phyloP scores from a whole-genome alignment of 179 eudicot genomes.

The Spinacia oleracea region DNA sequence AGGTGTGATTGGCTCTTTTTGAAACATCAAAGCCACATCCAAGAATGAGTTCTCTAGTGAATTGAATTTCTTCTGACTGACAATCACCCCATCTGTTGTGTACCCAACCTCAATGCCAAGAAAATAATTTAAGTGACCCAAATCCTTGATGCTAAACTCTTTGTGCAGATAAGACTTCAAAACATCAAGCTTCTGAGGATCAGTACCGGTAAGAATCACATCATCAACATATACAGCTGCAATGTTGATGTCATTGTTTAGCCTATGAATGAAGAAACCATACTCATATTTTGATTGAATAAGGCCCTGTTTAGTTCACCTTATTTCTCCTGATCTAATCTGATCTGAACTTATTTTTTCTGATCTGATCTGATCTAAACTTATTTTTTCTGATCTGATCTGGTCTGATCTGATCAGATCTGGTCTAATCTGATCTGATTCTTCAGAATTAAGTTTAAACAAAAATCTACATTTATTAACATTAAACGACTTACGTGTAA shows the following conservation, averaged over 20 bases:
- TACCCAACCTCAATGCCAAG: neutral
- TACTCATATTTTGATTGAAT: no score
- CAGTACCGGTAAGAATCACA: neutral
- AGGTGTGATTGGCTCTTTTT: neutral
- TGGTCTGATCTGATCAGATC: no score
- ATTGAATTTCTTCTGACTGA: neutral
- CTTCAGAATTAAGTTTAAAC: no score
- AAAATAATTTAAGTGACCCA: neutral
- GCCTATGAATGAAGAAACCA: neutral
- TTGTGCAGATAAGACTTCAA: neutral
- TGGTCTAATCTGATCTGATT: no score
- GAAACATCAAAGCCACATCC: neutral
- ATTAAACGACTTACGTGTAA: no score
- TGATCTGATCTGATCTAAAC: no score
- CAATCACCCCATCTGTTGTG: neutral
- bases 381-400: no score
- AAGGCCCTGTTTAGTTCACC: no score
- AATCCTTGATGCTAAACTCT: neutral
- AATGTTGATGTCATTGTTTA: no score
- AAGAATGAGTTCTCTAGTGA: neutral
- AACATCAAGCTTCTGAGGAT: neutral
- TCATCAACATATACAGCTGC: neutral
- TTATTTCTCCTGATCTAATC: no score
- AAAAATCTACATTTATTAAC: no score
- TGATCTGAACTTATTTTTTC: no score